A percentile compares a stretch with the other conserved stretches of the same genome.
Evolutionary conservation across 2,329 filamentous ascomycete genomes (phyloP).

Genomic region (Microcyclospora tardicrescens): DNA sequence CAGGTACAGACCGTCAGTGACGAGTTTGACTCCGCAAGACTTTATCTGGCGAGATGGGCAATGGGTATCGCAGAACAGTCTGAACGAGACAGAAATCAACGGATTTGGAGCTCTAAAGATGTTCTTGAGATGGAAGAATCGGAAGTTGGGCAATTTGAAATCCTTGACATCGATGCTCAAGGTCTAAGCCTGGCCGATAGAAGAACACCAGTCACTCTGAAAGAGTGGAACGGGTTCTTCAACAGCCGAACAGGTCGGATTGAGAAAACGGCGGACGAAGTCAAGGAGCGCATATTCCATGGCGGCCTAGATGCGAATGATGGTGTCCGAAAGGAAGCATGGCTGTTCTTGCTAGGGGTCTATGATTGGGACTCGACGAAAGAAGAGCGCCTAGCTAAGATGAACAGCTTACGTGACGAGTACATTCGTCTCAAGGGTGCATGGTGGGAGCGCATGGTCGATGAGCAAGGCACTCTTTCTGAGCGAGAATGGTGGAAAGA

Average conservation of each 20-base stretch:
- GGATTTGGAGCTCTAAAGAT: conserved; percentile 88
- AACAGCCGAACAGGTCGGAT: conserved; percentile 61
- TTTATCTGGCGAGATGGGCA: conserved; percentile 92
- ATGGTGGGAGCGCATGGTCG: conserved; percentile 92
- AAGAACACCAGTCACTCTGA: conserved; percentile 61
- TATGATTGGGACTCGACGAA: conserved; percentile 84
- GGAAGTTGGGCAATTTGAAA: conserved; percentile 89
- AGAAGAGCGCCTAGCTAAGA: conserved; percentile 70
- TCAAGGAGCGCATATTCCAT: conserved; percentile 95
- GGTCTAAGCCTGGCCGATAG: conserved; percentile 63
- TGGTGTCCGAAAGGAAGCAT: conserved; percentile 88
- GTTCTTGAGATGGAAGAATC: conserved; percentile 90
- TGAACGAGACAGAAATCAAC: conserved; percentile 69
- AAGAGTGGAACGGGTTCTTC: conserved; percentile 89
- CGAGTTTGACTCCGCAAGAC: conserved; percentile 88
- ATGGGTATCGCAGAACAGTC: conserved; percentile 98
- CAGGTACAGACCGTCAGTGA: conserved; percentile 93
- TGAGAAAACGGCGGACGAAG: conserved; percentile 72
- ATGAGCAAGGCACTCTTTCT: conserved; percentile 65
- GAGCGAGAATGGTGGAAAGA: conserved; percentile 95
- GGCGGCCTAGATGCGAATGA: conserved; percentile 81
- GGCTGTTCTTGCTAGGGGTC: conserved; percentile 85
- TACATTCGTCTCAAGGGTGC: conserved; percentile 87
- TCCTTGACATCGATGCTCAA: conserved; percentile 66
- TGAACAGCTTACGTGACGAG: conserved; percentile 78